Percentiles rank a stretch among this genome's conserved stretches.
Conservation (phyloP, 805 yeast genomes). For the Saturnispora ahearnii region DNA sequence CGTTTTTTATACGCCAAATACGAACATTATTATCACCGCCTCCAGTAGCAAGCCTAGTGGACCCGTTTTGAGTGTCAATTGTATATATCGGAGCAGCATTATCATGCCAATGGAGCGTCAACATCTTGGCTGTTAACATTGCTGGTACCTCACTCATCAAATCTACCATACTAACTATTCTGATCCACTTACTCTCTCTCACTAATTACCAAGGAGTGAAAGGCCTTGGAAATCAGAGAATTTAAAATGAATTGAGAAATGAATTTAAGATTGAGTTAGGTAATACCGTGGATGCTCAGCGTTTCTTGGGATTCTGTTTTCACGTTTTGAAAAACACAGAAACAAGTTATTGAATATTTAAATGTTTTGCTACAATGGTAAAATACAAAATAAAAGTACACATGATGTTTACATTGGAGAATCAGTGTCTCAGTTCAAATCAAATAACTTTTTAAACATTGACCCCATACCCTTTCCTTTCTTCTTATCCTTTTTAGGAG, state of each 20-base stretch:
- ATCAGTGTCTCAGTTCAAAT: constrained; percentile 13
- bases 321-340: not conserved
- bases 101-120: constrained; percentile 67
- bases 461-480: constrained; percentile 9
- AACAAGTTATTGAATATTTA: not conserved
- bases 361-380: not conserved
- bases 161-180: not conserved
- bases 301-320: too few species aligned
- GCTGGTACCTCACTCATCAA: not conserved
- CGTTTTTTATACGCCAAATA: constrained; percentile 26
- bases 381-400: not conserved
- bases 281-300: too few species aligned
- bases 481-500: not conserved
- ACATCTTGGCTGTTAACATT: constrained; percentile 32
- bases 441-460: constrained; percentile 23
- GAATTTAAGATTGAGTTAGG: not conserved
- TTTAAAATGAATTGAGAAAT: not conserved
- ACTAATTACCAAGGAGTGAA: not conserved
- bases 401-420: not conserved
- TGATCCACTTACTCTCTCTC: not conserved
- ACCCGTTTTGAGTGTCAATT: constrained; percentile 49
- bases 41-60: constrained; percentile 55
- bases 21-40: constrained; percentile 94
- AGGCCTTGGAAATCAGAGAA: not conserved
- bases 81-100: constrained; percentile 68